These are phyloP conservation scores for Fusarium oligoseptatum DNA, from an alignment of 2,329 filamentous ascomycete genomes.

Conservation along the genomic window DNA sequence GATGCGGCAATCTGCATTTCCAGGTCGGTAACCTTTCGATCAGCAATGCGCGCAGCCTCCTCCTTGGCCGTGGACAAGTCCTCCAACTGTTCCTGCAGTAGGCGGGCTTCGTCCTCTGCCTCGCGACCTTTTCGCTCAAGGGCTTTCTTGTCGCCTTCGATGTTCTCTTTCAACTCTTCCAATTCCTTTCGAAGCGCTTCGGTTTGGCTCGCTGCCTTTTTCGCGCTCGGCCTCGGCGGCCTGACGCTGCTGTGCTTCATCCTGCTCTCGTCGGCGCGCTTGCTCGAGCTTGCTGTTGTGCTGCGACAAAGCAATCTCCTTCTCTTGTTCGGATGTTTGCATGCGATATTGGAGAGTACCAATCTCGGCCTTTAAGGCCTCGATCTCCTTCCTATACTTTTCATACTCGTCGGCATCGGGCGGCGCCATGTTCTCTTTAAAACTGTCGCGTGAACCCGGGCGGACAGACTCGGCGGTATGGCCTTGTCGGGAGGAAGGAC, in stretches of 20 bases:
- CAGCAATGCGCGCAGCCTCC: slow-evolving; percentile 74
- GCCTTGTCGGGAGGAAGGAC: slow-evolving; percentile 59
- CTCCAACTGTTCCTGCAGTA: slow-evolving; percentile 84
- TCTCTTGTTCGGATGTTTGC: slow-evolving; percentile 88
- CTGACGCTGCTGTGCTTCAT: slow-evolving; percentile 80
- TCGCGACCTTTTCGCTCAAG: slow-evolving; percentile 79
- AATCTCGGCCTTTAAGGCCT: slow-evolving; percentile 90
- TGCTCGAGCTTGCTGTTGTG: slow-evolving; percentile 89
- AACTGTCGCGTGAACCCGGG: slow-evolving; percentile 68
- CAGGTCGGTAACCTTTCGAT: slow-evolving; percentile 68
- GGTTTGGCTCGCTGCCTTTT: slow-evolving; percentile 63
- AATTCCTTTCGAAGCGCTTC: slow-evolving; percentile 66
- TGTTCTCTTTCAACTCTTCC: slow-evolving; percentile 62
- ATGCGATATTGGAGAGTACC: slow-evolving; percentile 90
- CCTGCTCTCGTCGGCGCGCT: slow-evolving; percentile 82
- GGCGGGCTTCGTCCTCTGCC: slow-evolving; percentile 77
- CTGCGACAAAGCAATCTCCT: slow-evolving; percentile 81
- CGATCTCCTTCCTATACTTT: slow-evolving; percentile 69
- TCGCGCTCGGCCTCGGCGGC: slow-evolving; percentile 68
- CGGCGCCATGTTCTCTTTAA: slow-evolving; percentile 71
- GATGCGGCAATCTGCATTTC: slow-evolving; percentile 64
- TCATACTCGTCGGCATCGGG: slow-evolving; percentile 71
- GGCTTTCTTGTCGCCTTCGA: slow-evolving; percentile 71
- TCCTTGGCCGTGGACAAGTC: slow-evolving; percentile 75
- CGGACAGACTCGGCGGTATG: slow-evolving; percentile 56